Conservation (phyloP, 2,329 filamentous ascomycete genomes). For the Rosellinia necatrix region DNA sequence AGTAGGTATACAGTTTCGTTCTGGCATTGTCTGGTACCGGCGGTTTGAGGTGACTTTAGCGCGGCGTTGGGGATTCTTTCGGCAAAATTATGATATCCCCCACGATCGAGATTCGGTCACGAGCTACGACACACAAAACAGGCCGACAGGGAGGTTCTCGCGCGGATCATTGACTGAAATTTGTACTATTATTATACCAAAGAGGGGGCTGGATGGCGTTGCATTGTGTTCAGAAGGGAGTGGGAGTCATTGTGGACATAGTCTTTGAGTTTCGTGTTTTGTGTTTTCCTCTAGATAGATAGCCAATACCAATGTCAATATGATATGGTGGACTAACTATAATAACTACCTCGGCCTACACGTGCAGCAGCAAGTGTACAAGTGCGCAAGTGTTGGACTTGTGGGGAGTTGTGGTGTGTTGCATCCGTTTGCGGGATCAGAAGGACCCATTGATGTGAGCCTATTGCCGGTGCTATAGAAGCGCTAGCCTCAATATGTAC, state of each 20-base stretch:
- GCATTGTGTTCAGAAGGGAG: conserved; percentile 3
- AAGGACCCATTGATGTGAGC: too few species aligned
- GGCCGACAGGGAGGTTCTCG: conserved; percentile 23
- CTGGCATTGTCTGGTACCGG: conserved; percentile 38
- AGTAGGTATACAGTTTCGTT: conserved; percentile 41
- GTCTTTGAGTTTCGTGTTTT: too few species aligned
- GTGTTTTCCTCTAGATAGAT: too few species aligned
- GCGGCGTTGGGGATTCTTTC: conserved; percentile 36
- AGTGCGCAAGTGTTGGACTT: neutral
- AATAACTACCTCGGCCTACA: too few species aligned
- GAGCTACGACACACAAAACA: conserved; percentile 32
- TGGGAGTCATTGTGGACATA: neutral
- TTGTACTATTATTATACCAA: conserved; percentile 29
- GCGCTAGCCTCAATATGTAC: too few species aligned
- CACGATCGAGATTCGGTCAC: conserved; percentile 34
- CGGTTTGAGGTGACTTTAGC: conserved; percentile 38
- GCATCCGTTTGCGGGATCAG: too few species aligned
- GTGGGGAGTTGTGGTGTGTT: too few species aligned
- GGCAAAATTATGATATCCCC: conserved; percentile 29
- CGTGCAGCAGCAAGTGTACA: neutral
- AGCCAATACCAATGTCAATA: conserved; percentile 31
- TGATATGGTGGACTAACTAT: conserved; percentile 16
- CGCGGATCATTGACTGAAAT: conserved; percentile 22
- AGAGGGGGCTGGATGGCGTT: conserved; percentile 16
- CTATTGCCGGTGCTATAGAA: too few species aligned